A percentile compares a stretch with the other conserved stretches of the same genome.
phyloP scores from a whole-genome alignment of 2,329 filamentous ascomycete genomes.

The Pseudopyricularia javanii region DNA sequence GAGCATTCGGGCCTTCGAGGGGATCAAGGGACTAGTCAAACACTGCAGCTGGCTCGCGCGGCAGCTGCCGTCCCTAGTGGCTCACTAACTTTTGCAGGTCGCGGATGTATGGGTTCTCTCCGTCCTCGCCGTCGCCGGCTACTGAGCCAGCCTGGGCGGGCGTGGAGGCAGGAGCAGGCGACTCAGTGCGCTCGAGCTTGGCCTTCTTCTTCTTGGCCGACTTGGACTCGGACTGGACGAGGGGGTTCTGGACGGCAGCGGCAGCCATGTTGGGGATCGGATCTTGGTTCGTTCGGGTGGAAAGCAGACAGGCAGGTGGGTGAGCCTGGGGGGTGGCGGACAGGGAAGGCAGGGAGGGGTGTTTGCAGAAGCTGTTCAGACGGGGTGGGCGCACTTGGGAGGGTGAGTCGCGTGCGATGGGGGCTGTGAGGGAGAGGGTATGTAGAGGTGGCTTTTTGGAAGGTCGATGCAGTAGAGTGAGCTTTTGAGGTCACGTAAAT shows the following conservation, averaged over 20 bases:
- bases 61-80: slow-evolving; percentile 1
- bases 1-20: slow-evolving; percentile 5
- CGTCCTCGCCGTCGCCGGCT: slow-evolving; percentile 44
- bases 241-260: slow-evolving; percentile 49
- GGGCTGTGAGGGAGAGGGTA: neutral
- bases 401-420: neutral
- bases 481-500: neutral
- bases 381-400: too few species aligned
- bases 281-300: neutral
- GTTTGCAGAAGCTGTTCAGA: neutral
- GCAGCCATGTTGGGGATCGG: slow-evolving; percentile 43
- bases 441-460: neutral
- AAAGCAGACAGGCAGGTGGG: neutral
- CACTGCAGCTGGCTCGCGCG: neutral
- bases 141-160: slow-evolving; percentile 32
- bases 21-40: neutral
- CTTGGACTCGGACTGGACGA: slow-evolving; percentile 50
- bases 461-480: neutral
- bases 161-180: slow-evolving; percentile 38
- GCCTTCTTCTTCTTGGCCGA: slow-evolving; percentile 58
- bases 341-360: neutral
- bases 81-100: slow-evolving; percentile 75
- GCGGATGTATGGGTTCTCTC: slow-evolving; percentile 70
- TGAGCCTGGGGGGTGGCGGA: neutral
- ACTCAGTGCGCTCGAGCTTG: slow-evolving; percentile 40